Conservation (phyloP, 2,329 filamentous ascomycete species). For the Chaetothyriales sp. region DNA sequence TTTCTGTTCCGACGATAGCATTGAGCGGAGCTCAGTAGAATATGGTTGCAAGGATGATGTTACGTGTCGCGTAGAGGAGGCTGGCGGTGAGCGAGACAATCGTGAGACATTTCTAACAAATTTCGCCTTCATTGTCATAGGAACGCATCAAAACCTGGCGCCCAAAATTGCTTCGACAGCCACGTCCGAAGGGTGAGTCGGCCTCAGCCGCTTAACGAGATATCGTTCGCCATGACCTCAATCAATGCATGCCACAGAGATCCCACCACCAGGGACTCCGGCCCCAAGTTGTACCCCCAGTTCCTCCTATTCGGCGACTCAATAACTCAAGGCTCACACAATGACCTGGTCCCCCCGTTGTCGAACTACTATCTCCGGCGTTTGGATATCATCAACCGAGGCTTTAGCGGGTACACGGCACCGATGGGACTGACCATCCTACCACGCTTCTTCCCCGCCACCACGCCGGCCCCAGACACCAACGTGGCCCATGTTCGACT, state of each 20-base stretch:
- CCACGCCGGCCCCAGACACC: conserved; percentile 1
- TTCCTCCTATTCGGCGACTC: conserved; percentile 83
- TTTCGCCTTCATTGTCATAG: too few species aligned
- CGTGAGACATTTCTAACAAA: too few species aligned
- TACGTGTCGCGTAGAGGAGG: too few species aligned
- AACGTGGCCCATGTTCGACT: conserved; percentile 5
- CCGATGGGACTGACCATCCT: conserved; percentile 12
- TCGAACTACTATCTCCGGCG: conserved; percentile 47
- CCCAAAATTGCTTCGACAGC: too few species aligned
- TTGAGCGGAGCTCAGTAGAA: too few species aligned
- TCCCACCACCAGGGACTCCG: conserved; percentile 41
- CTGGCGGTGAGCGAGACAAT: too few species aligned
- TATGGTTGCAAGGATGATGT: too few species aligned
- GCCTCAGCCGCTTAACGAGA: neutral
- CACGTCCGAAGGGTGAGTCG: too few species aligned
- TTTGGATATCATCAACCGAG: conserved; percentile 77
- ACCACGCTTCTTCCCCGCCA: conserved; percentile 9
- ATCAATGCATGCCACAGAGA: conserved; percentile 24
- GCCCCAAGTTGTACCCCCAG: conserved; percentile 45
- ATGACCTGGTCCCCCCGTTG: conserved; percentile 18
- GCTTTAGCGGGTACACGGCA: conserved; percentile 45
- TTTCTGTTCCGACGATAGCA: too few species aligned
- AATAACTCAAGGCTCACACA: conserved; percentile 57
- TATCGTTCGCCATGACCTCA: neutral
- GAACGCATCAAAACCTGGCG: too few species aligned